phyloP scores from a whole-genome alignment of 768 basidiomycete genomes.

The Suillus paluster region DNA sequence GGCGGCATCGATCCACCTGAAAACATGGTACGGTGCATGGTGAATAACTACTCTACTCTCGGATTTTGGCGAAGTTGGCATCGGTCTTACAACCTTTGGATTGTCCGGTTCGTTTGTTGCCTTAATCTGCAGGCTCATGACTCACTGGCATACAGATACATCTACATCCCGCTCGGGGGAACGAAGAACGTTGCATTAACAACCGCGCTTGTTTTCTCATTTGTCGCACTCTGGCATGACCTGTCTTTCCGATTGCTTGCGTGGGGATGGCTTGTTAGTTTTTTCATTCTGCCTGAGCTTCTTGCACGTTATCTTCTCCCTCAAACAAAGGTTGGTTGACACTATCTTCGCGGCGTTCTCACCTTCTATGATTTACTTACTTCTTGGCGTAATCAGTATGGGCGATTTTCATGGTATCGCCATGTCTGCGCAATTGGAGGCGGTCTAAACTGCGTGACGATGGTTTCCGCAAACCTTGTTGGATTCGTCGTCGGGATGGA shows the following conservation, averaged over 20 bases:
- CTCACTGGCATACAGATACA: conserved; percentile 63
- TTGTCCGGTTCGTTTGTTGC: conserved; percentile 64
- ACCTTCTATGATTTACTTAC: conserved; percentile 7
- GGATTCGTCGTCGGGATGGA: conserved; percentile 93
- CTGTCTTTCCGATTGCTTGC: conserved; percentile 83
- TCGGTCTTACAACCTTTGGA: conserved; percentile 94
- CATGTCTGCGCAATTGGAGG: conserved; percentile 84
- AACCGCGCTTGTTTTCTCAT: conserved; percentile 85
- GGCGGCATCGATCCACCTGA: conserved; percentile 94
- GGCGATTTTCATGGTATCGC: conserved; percentile 74
- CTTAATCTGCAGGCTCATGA: background rate
- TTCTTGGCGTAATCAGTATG: conserved; percentile 55
- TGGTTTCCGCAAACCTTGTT: conserved; percentile 92
- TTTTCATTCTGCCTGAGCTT: conserved; percentile 91
- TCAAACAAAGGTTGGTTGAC: conserved; percentile 54
- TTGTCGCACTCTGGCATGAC: conserved; percentile 98
- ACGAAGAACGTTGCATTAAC: conserved; percentile 58
- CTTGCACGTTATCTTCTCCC: conserved; percentile 64
- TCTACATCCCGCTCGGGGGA: conserved; percentile 93
- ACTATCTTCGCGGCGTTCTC: background rate
- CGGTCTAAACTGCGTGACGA: conserved; percentile 81
- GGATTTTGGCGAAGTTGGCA: conserved; percentile 99
- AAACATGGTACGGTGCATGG: conserved; percentile 99
- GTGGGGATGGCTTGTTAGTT: conserved; percentile 95
- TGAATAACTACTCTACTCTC: conserved; percentile 90